Evolutionary conservation across 192 early-diverging fungal genomes (phyloP).

Genomic region (Backusella westeae): DNA sequence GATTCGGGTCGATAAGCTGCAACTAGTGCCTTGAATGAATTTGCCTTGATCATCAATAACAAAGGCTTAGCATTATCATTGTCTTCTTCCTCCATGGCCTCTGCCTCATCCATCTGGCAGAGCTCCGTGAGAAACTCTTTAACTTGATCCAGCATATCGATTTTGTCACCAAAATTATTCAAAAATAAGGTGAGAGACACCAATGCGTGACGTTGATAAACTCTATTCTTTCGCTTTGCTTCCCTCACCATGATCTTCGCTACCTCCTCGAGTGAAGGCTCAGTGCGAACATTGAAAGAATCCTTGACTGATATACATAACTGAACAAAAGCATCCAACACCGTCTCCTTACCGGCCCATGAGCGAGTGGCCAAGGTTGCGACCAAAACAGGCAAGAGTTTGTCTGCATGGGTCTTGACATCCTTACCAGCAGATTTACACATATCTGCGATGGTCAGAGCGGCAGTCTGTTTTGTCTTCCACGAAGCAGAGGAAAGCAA

Average conservation of each 20-base stretch:
- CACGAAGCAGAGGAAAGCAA: constrained; percentile 68
- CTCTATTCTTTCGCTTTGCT: constrained; percentile 70
- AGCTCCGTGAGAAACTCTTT: constrained; percentile 51
- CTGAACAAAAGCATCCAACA: constrained; percentile 61
- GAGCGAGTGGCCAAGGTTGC: constrained; percentile 65
- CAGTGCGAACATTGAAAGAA: constrained; percentile 37
- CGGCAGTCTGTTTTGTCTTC: constrained; percentile 77
- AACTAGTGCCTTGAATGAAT: constrained; percentile 63
- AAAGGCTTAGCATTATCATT: constrained; percentile 60
- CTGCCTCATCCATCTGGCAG: constrained; percentile 41
- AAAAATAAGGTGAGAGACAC: constrained; percentile 60
- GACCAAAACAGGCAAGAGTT: constrained; percentile 58
- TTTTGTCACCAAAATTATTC: constrained; percentile 49
- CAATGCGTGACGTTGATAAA: constrained; percentile 66
- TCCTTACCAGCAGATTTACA: constrained; percentile 48
- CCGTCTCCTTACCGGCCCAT: constrained; percentile 81
- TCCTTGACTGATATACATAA: constrained; percentile 53
- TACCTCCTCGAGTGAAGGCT: constrained; percentile 40
- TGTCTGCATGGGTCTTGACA: constrained; percentile 43
- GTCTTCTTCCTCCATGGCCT: constrained; percentile 55
- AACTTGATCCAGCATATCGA: constrained; percentile 58
- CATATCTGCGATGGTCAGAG: constrained; percentile 60
- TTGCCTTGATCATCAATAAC: constrained; percentile 61
- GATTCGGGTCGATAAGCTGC: constrained; percentile 49
- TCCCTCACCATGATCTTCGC: constrained; percentile 66